Percentiles rank a stretch among this genome's conserved stretches.
Evolutionary conservation across 805 yeast species (phyloP).

Genomic region (Candida cerambycidarum): DNA sequence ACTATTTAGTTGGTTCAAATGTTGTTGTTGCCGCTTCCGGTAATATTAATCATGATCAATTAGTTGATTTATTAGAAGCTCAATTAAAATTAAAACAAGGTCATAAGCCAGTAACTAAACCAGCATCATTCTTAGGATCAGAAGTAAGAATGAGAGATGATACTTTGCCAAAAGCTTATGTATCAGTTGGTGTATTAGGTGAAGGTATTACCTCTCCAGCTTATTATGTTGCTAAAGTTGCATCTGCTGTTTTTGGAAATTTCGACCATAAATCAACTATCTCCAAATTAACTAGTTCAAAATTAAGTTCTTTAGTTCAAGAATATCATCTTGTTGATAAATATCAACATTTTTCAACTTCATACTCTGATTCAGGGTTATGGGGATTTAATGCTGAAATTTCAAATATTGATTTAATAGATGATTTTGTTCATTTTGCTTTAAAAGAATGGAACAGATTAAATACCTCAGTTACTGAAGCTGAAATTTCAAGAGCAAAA

Average conservation of each 20-base stretch:
- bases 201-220: constrained; percentile 63
- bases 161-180: constrained; percentile 77
- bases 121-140: constrained; percentile 76
- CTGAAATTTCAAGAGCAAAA: constrained; percentile 79
- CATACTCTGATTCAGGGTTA: constrained; percentile 76
- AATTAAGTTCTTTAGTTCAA: constrained; percentile 65
- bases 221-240: constrained; percentile 71
- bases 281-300: constrained; percentile 58
- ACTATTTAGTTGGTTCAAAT: constrained; percentile 61
- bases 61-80: constrained; percentile 64
- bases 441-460: constrained; percentile 88
- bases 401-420: constrained; percentile 58
- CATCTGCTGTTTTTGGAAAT: constrained; percentile 56
- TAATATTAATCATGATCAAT: constrained; percentile 65
- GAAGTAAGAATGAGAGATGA: constrained; percentile 89
- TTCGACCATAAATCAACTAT: constrained; percentile 55
- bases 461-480: constrained; percentile 68
- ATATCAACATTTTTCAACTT: constrained; percentile 67
- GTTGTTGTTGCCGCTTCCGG: constrained; percentile 71
- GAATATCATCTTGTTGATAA: constrained; percentile 73
- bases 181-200: constrained; percentile 73
- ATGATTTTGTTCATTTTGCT: constrained; percentile 78
- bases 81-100: constrained; percentile 52
- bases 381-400: constrained; percentile 79
- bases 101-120: constrained; percentile 44